Evolutionary conservation across 495 filamentous ascomycete species (phyloP).

Genomic region (Podospora fimiseda): DNA sequence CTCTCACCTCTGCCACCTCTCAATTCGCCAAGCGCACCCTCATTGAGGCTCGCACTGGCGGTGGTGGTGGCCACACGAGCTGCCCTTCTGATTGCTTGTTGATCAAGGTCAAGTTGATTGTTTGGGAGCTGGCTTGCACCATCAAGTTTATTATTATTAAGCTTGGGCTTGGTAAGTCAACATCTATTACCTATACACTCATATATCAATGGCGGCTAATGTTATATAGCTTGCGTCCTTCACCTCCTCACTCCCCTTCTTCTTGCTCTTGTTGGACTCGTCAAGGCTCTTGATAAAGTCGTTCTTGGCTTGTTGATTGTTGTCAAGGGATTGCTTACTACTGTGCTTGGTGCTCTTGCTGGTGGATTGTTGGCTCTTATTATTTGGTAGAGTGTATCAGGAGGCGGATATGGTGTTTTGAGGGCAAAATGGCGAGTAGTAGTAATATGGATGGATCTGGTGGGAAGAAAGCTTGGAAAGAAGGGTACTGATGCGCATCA

Average conservation of each 20-base stretch:
- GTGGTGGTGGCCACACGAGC: not conserved
- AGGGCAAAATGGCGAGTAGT: no score
- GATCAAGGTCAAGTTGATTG: conserved; percentile 25
- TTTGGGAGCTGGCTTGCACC: conserved; percentile 31
- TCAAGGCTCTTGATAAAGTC: conserved; percentile 32
- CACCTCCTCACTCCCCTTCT: conserved; percentile 28
- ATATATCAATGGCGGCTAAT: not conserved
- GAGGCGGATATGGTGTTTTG: no score
- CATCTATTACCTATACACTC: not conserved
- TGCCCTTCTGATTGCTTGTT: conserved; percentile 14
- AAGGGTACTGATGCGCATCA: no score
- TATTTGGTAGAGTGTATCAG: no score
- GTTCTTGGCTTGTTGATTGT: conserved; percentile 28
- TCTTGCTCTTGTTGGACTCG: conserved; percentile 25
- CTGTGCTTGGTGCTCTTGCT: conserved; percentile 28
- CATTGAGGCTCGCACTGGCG: conserved; percentile 14
- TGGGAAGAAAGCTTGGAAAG: no score
- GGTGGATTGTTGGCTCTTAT: conserved; percentile 27
- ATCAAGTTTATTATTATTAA: conserved; percentile 33
- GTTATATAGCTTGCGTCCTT: conserved; percentile 25
- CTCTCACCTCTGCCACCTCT: conserved; percentile 23
- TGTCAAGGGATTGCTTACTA: conserved; percentile 26
- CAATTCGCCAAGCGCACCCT: conserved; percentile 28
- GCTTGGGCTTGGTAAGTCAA: conserved; percentile 35
- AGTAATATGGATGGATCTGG: no score